These are phyloP conservation scores for Trametopsis cervina DNA, from an alignment of 768 basidiomycete species.

Conservation along the genomic window DNA sequence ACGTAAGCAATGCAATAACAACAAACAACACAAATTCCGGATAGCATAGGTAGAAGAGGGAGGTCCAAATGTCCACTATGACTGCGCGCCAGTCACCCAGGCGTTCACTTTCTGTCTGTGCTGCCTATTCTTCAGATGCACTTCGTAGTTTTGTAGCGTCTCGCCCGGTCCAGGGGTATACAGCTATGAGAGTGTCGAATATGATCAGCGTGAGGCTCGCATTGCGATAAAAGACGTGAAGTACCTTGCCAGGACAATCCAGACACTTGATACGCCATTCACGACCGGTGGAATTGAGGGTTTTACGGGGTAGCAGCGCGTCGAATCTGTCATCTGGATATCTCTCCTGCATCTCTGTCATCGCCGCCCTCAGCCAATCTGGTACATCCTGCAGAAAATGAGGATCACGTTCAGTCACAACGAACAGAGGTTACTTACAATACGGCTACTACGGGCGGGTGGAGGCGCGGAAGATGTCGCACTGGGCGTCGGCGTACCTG, in stretches of 20 bases:
- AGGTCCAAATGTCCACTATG: conserved; percentile 11
- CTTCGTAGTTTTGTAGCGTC: conserved; percentile 84
- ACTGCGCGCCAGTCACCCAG: conserved; percentile 29
- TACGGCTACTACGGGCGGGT: neutral
- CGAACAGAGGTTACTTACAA: conserved; percentile 10
- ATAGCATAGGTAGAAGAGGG: conserved; percentile 8
- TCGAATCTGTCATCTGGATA: conserved; percentile 84
- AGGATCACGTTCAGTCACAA: neutral
- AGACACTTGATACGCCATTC: conserved; percentile 92
- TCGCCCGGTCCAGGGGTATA: conserved; percentile 90
- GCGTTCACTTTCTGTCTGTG: conserved; percentile 71
- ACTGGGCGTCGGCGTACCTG: conserved; percentile 10
- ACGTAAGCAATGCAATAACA: conserved; percentile 8
- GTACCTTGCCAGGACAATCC: conserved; percentile 91
- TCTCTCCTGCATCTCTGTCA: conserved; percentile 56
- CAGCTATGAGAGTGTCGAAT: conserved; percentile 37
- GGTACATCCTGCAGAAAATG: conserved; percentile 33
- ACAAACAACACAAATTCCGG: conserved; percentile 9
- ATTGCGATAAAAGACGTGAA: conserved; percentile 15
- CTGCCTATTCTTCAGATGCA: conserved; percentile 82
- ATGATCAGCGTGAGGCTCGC: conserved; percentile 11
- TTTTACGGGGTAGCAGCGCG: conserved; percentile 52
- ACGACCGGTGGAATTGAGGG: conserved; percentile 42
- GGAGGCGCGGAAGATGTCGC: conserved; percentile 7
- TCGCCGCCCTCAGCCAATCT: conserved; percentile 63